phyloP scores from a whole-genome alignment of 345 rosid genomes.

The thale cress (Arabidopsis thaliana) region TAIR10.1 NC_003070.9:27723001-27723500 shows the following conservation, averaged over 20 bases:
- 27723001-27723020: conserved; percentile 56
- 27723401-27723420: conserved; percentile 87
- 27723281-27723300: conserved; percentile 81
- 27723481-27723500: conserved; percentile 77
- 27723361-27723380: conserved; percentile 78
- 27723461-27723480: conserved; percentile 72
- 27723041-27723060: conserved; percentile 90
- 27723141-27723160: conserved; percentile 70
- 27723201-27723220: conserved; percentile 68
- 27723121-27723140: conserved; percentile 65
- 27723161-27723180: conserved; percentile 87
- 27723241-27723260: conserved; percentile 70
- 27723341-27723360: conserved; percentile 69
- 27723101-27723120: conserved; percentile 69
- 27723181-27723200: conserved; percentile 71
- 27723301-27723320: conserved; percentile 72
- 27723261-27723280: conserved; percentile 82
- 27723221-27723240: conserved; percentile 69
- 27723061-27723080: conserved; percentile 81
- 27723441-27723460: conserved; percentile 59
- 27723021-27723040: conserved; percentile 65
- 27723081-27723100: conserved; percentile 68
- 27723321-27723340: conserved; percentile 60
- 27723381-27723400: conserved; percentile 77
- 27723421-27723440: conserved; percentile 89